Evolutionary conservation across 1,284 basidiomycete genomes (phyloP), one percentile per base, ranked within the genome.

Genomic region (Papiliotrema nemorosa): DNA sequence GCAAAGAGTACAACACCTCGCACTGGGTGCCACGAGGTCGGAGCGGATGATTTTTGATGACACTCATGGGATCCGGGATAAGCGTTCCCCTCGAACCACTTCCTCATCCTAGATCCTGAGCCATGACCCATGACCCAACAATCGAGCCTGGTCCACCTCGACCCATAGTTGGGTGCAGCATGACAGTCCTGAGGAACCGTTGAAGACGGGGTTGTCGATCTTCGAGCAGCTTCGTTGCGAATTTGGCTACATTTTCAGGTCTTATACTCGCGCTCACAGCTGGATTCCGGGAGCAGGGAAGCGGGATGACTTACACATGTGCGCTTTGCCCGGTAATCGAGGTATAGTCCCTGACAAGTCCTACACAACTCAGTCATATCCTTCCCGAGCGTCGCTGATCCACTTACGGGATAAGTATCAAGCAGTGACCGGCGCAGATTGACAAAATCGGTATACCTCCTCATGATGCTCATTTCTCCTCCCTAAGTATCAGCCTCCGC

Each of bases 121-220:
- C 60, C 4, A 63, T 52, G 7, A 73, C 60, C 70, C 70, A 73
- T 3, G 47, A 38, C 0, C 59, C 63, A 3, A 71, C 49, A 20
- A 69, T 59, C 2, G 58, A 59, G 10, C 47, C 53, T 12, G 55
- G 44, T 9, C 68, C 70, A 13, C 64, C 67, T 26, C 54, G 45
- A 2, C 70, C 70, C 69, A 71, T 73, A 43, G 67, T 67, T 0
- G 70, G 70, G 50, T 73, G 70, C 2, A 73, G 60, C 47, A 69
- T 58, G 41, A 73, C 70, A 0, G 60, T 62, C 12, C 60, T 56
- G 9, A 73, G 54, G 50, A 73, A 73, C 14, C 67, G 56, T 54
- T 71, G 69, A 16, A 73, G 48, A 2, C 66, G 57, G 1, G 66
- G 62, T 44, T 64, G 59, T 21, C 70, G 57, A 21, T 72, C 67